Conservation (phyloP, 768 basidiomycete species). For the Megacollybia marginata region DNA sequence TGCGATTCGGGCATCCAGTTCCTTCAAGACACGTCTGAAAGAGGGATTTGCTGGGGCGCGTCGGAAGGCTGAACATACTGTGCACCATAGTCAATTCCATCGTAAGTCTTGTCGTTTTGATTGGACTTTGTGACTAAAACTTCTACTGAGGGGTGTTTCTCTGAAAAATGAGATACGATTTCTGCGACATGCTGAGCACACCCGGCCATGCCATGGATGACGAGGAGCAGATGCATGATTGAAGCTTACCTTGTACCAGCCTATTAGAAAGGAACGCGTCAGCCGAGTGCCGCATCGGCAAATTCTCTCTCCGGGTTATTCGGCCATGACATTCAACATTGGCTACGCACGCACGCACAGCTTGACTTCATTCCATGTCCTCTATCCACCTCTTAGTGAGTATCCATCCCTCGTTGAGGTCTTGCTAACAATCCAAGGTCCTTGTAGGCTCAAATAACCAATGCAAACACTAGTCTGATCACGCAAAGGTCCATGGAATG, state of each 20-base stretch:
- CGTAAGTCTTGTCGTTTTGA: constrained; percentile 19
- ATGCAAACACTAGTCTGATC: no score
- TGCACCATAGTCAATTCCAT: constrained; percentile 27
- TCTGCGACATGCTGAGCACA: constrained; percentile 15
- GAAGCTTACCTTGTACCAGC: no score
- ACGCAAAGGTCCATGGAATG: constrained; percentile 39
- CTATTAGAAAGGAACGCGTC: no score
- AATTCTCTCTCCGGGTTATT: no score
- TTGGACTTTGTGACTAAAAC: constrained; percentile 18
- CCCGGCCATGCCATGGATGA: constrained; percentile 24
- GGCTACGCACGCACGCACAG: no score
- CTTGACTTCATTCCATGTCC: constrained; percentile 14
- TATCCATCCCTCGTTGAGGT: no score
- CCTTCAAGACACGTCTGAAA: constrained; percentile 13
- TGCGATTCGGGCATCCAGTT: constrained; percentile 16
- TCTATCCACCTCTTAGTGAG: constrained; percentile 9
- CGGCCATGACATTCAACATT: no score
- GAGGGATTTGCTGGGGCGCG: no score
- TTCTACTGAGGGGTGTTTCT: constrained; percentile 12
- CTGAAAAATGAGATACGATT: constrained; percentile 11
- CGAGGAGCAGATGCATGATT: constrained; percentile 14
- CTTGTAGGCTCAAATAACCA: no score
- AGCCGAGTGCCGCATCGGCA: no score
- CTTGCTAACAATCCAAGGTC: no score
- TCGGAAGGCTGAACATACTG: constrained; percentile 15